Evolutionary conservation across 1,139 yeast genomes (phyloP).

Genomic region (Pichia sp.): DNA sequence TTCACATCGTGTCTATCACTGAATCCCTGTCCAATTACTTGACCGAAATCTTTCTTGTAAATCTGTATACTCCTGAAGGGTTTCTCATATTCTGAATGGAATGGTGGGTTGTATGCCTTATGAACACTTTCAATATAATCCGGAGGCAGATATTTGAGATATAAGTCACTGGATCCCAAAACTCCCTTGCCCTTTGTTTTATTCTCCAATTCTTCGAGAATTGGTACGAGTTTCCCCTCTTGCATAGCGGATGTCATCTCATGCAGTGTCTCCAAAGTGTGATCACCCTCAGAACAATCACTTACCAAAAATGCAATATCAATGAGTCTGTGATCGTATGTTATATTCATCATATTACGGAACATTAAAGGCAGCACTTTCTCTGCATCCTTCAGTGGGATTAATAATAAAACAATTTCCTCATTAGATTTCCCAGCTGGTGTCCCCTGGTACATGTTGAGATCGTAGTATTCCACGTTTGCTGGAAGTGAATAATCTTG

Average conservation of each 20-base stretch:
- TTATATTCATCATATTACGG: slow-evolving; percentile 75
- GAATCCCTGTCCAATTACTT: slow-evolving; percentile 80
- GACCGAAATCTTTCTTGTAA: slow-evolving; percentile 80
- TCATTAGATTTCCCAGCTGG: slow-evolving; percentile 47
- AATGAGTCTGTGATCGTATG: slow-evolving; percentile 74
- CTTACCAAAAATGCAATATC: slow-evolving; percentile 83
- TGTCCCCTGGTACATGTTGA: slow-evolving; percentile 50
- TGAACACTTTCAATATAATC: slow-evolving; percentile 52
- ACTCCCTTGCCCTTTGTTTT: slow-evolving; percentile 26
- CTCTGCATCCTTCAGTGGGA: slow-evolving; percentile 82
- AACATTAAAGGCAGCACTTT: slow-evolving; percentile 75
- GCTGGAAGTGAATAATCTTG: slow-evolving; percentile 10
- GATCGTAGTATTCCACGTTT: slow-evolving; percentile 52
- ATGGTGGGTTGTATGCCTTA: slow-evolving; percentile 55
- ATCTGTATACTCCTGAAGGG: slow-evolving; percentile 76
- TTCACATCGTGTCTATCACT: slow-evolving; percentile 84
- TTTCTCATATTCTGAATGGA: slow-evolving; percentile 53
- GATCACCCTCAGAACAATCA: slow-evolving; percentile 73
- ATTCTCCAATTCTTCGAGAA: slow-evolving; percentile 32
- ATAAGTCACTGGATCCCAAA: slow-evolving; percentile 53
- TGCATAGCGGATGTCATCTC: slow-evolving; percentile 63
- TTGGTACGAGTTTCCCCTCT: slow-evolving; percentile 55
- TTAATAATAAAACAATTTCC: slow-evolving; percentile 61
- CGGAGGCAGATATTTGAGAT: slow-evolving; percentile 62
- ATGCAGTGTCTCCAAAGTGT: slow-evolving; percentile 60